Evolutionary conservation across 2,329 filamentous ascomycete species (phyloP), one percentile per base, ranked within the genome.

Genomic region (Alternaria arbusti): DNA sequence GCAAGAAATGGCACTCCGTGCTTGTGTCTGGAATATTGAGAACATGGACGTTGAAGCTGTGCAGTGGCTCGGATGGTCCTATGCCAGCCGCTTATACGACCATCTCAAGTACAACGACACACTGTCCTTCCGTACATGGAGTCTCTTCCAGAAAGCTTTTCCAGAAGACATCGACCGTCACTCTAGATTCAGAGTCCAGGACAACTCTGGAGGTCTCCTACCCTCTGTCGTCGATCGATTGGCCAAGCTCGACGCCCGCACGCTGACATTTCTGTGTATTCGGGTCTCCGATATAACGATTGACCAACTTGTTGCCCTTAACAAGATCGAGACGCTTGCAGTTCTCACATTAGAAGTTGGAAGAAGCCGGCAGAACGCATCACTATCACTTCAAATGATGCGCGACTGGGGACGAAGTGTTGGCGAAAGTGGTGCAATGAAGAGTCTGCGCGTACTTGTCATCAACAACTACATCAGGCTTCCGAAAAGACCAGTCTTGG

Each of bases 261-360:
- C 60, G 15, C n/a, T 73, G 15, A 68, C 71, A 5, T 67, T 71
- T 23, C 69, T 76, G 25, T 68, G 66, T 20, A 59, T 76, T 4
- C 63, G 52, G 5, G 47, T 61, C 12, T 51, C 66, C 13, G 20
- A 40, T 9, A 49, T 75, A 4, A 61, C 45, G 1, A 36, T 54
- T n/a, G 51, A 59, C 3, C 49, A 75, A 57, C 64, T 75, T 6
- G 64, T 68, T 22, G 36, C 50, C 2, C 59, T 76, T 2, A 57
- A 64, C 15, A 62, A 66, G 20, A 55, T 76, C 15, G 32, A 65
- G 0, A 71, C 65, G 22, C 65, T 76, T 12, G 67, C 65, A 3
- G 64, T 65, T 5, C 63, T 76, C 5, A 32, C 65, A 3, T 55
- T 76, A 1, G 63, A 45, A 8, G 20, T 12, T 26, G 28, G 20